phyloP scores from a whole-genome alignment of 495 filamentous ascomycete species.

The Copromyces sp. region DNA sequence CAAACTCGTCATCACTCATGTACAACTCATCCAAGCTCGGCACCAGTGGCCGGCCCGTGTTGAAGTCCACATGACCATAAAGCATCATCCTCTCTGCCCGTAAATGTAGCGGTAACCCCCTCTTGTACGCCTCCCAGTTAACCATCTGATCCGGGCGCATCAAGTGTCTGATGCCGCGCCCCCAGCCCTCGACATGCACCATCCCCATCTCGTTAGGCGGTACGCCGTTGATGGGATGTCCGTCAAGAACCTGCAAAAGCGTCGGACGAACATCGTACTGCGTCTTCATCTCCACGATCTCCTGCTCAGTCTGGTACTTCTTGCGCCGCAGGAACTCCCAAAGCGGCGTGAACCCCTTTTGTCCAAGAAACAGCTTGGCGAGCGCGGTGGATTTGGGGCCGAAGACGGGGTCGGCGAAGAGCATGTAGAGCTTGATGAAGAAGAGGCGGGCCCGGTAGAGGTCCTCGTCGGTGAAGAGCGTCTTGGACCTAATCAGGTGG shows the following conservation, averaged over 20 bases:
- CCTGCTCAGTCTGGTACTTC: conserved; percentile 25
- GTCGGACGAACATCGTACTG: conserved; percentile 23
- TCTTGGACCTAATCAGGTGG: conserved; percentile 35
- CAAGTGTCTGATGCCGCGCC: conserved; percentile 29
- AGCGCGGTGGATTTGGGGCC: conserved; percentile 30
- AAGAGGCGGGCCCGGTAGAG: conserved; percentile 45
- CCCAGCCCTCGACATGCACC: conserved; percentile 43
- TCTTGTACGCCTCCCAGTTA: conserved; percentile 34
- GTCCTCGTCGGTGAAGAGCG: conserved; percentile 43
- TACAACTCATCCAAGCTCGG: conserved; percentile 34
- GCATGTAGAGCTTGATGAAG: conserved; percentile 52
- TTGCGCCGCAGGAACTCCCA: conserved; percentile 38
- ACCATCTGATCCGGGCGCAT: conserved; percentile 48
- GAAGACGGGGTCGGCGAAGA: conserved; percentile 41
- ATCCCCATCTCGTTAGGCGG: conserved; percentile 36
- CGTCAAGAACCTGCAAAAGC: background rate
- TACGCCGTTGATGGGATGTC: conserved; percentile 35
- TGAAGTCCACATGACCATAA: conserved; percentile 44
- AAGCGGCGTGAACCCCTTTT: conserved; percentile 41
- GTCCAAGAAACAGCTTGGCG: conserved; percentile 47
- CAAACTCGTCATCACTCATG: conserved; percentile 31
- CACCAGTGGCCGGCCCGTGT: conserved; percentile 28
- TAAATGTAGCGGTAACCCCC: conserved; percentile 37
- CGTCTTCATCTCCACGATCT: conserved; percentile 38
- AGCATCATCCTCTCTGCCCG: conserved; percentile 39